A percentile compares a stretch with the other conserved stretches of the same genome.
phyloP scores from a whole-genome alignment of 2,329 filamentous ascomycete genomes.

The Fusarium annulatum region DNA sequence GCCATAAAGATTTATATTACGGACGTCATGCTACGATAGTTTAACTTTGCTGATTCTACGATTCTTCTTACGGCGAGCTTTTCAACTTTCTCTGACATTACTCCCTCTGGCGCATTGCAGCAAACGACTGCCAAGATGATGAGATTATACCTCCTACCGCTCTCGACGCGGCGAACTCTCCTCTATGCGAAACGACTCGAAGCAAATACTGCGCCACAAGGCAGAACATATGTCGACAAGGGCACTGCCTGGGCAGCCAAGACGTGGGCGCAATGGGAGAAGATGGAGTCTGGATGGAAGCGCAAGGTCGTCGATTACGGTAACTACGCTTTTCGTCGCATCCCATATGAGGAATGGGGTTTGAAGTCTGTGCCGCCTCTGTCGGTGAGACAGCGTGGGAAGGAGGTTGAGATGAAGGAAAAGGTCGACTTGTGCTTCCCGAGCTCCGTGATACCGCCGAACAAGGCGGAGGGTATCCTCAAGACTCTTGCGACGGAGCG shows the following conservation, averaged over 20 bases:
- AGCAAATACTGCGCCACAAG: slow-evolving; percentile 60
- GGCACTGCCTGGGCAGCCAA: slow-evolving; percentile 76
- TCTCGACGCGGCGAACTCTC: slow-evolving; percentile 89
- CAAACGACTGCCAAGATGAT: slow-evolving; percentile 71
- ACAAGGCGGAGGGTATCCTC: slow-evolving; percentile 73
- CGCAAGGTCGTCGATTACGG: slow-evolving; percentile 86
- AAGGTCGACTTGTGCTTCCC: slow-evolving; percentile 84
- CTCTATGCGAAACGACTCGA: slow-evolving; percentile 88
- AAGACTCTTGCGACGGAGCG: slow-evolving; percentile 80
- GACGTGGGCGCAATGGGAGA: slow-evolving; percentile 89
- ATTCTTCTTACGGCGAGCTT: neutral
- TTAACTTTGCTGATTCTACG: neutral
- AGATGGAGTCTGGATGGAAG: slow-evolving; percentile 87
- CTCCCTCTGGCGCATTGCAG: neutral
- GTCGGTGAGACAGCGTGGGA: slow-evolving; percentile 71
- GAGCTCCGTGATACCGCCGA: slow-evolving; percentile 71
- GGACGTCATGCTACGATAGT: slow-evolving; percentile 35
- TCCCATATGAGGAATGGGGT: slow-evolving; percentile 98
- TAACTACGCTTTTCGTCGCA: slow-evolving; percentile 84
- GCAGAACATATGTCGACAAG: slow-evolving; percentile 71
- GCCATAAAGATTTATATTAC: slow-evolving; percentile 3
- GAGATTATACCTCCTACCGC: slow-evolving; percentile 93
- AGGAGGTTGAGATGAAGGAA: slow-evolving; percentile 70
- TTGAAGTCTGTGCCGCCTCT: slow-evolving; percentile 93
- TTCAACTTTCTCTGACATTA: neutral